A percentile compares a stretch with the other conserved stretches of the same genome.
These are phyloP conservation scores for Hydnum rufescens DNA, from an alignment of 768 basidiomycete genomes.

Conservation along the genomic window DNA sequence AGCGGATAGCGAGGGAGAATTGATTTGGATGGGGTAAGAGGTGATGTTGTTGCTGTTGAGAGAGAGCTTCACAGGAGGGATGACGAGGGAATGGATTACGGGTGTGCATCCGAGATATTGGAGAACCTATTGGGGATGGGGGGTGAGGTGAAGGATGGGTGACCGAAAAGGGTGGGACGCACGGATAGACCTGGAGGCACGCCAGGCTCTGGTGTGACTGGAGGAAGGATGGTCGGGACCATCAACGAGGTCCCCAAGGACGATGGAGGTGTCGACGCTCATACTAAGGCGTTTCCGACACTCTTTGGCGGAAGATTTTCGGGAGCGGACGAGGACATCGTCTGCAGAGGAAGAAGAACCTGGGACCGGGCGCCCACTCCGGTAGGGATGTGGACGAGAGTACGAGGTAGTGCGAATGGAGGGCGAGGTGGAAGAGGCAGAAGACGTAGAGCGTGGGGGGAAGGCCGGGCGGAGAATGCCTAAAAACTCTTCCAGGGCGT, in stretches of 20 bases:
- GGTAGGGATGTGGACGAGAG: neutral
- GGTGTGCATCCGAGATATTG: constrained; percentile 6
- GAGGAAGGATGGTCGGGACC: neutral
- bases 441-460: neutral
- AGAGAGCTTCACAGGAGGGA: constrained; percentile 6
- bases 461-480: neutral
- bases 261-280: neutral
- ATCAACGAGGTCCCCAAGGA: neutral
- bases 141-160: neutral
- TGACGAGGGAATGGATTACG: constrained; percentile 8
- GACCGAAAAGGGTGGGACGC: neutral
- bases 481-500: neutral
- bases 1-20: no score
- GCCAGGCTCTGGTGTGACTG: neutral
- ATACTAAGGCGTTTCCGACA: neutral
- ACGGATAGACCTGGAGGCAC: neutral
- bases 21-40: no score
- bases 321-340: neutral
- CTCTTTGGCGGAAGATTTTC: neutral
- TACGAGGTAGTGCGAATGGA: neutral
- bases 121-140: no score
- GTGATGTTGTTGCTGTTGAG: no score
- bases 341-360: neutral
- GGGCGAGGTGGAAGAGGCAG: neutral
- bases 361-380: neutral